These are phyloP conservation scores for Malassezia restricta DNA, from an alignment of 1,284 basidiomycete genomes.

Conservation along the genomic window DNA sequence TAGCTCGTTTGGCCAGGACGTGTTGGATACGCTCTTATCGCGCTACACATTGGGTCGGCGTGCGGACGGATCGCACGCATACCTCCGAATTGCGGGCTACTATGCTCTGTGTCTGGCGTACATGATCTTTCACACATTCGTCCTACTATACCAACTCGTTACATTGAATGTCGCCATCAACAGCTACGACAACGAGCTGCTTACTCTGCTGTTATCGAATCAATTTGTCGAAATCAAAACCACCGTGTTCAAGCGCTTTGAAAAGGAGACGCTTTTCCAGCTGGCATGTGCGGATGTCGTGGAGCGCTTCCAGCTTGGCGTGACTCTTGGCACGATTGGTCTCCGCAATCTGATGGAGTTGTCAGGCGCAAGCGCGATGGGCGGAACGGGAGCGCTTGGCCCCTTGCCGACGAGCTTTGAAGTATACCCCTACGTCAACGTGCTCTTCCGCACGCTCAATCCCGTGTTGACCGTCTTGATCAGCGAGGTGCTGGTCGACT, in stretches of 20 bases:
- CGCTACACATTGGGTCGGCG: conserved; percentile 65
- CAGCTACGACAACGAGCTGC: conserved; percentile 88
- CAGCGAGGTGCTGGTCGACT: conserved; percentile 91
- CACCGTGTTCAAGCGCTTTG: conserved; percentile 97
- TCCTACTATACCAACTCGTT: conserved; percentile 92
- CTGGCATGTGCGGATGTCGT: conserved; percentile 83
- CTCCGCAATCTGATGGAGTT: conserved; percentile 91
- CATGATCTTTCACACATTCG: conserved; percentile 66
- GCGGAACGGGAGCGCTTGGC: conserved; percentile 51
- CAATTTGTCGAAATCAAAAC: conserved; percentile 99
- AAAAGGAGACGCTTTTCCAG: conserved; percentile 98
- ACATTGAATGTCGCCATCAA: conserved; percentile 95
- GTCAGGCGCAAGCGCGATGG: conserved; percentile 51
- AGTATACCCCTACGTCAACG: conserved; percentile 45
- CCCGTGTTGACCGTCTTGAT: conserved; percentile 79
- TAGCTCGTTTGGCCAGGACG: conserved; percentile 92
- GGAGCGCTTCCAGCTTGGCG: conserved; percentile 80
- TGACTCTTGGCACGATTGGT: conserved; percentile 85
- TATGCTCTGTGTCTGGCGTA: conserved; percentile 74
- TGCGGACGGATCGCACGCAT: conserved; percentile 48
- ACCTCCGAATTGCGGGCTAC: conserved; percentile 66
- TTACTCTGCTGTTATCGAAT: conserved; percentile 88
- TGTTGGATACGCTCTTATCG: conserved; percentile 91
- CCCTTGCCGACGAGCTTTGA: conserved; percentile 50
- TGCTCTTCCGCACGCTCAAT: conserved; percentile 78